phyloP scores from a whole-genome alignment of 1,284 basidiomycete genomes.

The Pholiota adiposa region DNA sequence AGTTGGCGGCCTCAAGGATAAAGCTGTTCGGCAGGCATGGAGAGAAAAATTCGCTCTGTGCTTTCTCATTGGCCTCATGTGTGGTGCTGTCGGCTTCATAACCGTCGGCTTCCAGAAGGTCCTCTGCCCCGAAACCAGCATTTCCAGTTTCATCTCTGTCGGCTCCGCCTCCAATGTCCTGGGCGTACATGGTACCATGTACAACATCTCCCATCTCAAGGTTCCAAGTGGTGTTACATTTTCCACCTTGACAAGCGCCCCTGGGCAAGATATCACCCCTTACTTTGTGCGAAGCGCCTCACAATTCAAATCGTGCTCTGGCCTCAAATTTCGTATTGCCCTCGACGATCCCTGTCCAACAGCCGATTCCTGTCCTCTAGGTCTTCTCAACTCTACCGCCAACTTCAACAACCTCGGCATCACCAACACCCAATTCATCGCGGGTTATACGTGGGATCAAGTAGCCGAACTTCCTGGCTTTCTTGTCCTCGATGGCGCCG shows the following conservation, averaged over 20 bases:
- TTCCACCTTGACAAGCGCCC: slow-evolving; percentile 57
- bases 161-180: slow-evolving; percentile 65
- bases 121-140: slow-evolving; percentile 78
- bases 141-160: slow-evolving; percentile 72
- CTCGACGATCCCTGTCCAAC: slow-evolving; percentile 74
- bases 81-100: slow-evolving; percentile 85
- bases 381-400: slow-evolving; percentile 54
- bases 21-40: slow-evolving; percentile 88
- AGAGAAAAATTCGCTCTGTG: slow-evolving; percentile 97
- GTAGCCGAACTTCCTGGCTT: slow-evolving; percentile 72
- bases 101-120: slow-evolving; percentile 95
- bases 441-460: slow-evolving; percentile 91
- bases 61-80: slow-evolving; percentile 81
- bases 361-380: slow-evolving; percentile 64
- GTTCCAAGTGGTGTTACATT: slow-evolving; percentile 62
- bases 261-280: slow-evolving; percentile 90
- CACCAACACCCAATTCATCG: slow-evolving; percentile 63
- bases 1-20: slow-evolving; percentile 82
- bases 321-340: slow-evolving; percentile 69
- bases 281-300: slow-evolving; percentile 75
- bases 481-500: slow-evolving; percentile 90
- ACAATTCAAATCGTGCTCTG: slow-evolving; percentile 68
- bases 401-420: slow-evolving; percentile 68
- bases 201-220: slow-evolving; percentile 70
- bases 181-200: slow-evolving; percentile 79